Conservation (phyloP, 2,329 filamentous ascomycete species). For the Fusarium staphyleae region DNA sequence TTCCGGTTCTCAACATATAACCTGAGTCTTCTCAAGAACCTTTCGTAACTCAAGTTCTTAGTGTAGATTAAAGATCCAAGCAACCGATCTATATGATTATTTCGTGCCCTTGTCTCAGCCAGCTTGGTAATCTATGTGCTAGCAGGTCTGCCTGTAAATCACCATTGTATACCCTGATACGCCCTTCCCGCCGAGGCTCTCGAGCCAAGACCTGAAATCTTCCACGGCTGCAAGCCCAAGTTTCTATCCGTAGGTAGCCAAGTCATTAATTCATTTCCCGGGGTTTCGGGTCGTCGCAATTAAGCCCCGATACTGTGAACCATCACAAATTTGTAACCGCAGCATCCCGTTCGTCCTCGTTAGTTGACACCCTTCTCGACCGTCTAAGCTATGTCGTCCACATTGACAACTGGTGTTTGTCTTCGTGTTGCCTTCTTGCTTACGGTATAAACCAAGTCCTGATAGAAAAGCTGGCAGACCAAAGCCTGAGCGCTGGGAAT, state of each 20-base stretch:
- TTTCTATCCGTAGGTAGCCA: slow-evolving; percentile 1
- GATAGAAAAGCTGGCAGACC: slow-evolving; percentile 73
- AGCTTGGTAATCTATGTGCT: slow-evolving; percentile 5
- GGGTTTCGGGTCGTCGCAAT: background rate
- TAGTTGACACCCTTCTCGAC: background rate
- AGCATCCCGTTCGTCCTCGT: background rate
- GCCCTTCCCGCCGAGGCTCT: slow-evolving; percentile 11
- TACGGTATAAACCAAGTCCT: slow-evolving; percentile 73
- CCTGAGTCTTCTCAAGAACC: no score
- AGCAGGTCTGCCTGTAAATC: slow-evolving; percentile 4
- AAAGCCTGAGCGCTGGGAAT: slow-evolving; percentile 73
- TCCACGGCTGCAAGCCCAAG: background rate
- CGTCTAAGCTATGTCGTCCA: slow-evolving; percentile 54
- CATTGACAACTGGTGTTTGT: slow-evolving; percentile 53
- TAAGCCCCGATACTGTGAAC: background rate
- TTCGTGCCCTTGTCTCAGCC: background rate
- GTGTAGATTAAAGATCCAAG: background rate
- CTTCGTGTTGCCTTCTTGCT: slow-evolving; percentile 71
- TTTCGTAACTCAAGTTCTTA: no score
- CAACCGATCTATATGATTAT: background rate
- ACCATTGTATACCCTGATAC: slow-evolving; percentile 6
- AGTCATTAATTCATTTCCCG: slow-evolving; percentile 5
- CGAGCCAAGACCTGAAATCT: background rate
- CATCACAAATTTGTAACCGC: background rate
- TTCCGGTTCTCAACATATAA: no score